Conservation (phyloP, 2,329 filamentous ascomycete genomes). For the Leptographium radiaticola region DNA sequence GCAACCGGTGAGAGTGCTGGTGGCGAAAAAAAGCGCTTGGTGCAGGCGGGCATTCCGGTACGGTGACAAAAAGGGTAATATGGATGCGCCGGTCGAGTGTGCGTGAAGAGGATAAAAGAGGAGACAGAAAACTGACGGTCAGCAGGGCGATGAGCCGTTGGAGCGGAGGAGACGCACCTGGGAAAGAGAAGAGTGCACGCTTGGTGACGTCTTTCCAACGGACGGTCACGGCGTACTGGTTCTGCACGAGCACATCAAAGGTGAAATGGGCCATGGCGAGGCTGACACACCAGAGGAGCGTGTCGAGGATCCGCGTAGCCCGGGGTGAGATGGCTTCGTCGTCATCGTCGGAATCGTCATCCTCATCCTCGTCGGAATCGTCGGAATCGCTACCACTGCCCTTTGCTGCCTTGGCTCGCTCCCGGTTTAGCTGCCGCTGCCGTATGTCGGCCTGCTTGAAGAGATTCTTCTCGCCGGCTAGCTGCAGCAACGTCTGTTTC, state of each 20-base stretch:
- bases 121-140: constrained; percentile 34
- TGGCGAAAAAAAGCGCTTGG: constrained; percentile 49
- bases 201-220: constrained; percentile 41
- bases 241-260: constrained; percentile 65
- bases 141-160: neutral
- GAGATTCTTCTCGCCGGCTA: constrained; percentile 53
- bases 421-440: constrained; percentile 21
- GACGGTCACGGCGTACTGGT: constrained; percentile 61
- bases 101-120: constrained; percentile 46
- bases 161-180: neutral
- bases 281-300: constrained; percentile 44
- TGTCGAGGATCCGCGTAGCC: constrained; percentile 40
- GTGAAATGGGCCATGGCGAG: constrained; percentile 64
- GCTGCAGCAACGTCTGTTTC: constrained; percentile 57
- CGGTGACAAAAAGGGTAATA: constrained; percentile 36
- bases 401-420: constrained; percentile 12
- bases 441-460: constrained; percentile 34
- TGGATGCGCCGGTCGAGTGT: constrained; percentile 30
- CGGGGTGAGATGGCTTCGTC: constrained; percentile 26
- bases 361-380: constrained; percentile 19
- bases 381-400: constrained; percentile 17
- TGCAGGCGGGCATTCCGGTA: constrained; percentile 34
- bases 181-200: constrained; percentile 38
- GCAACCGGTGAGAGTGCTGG: constrained; percentile 52
- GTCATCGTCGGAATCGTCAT: constrained; percentile 18